phyloP scores from a whole-genome alignment of 202 grass and related monocot species.

The Saccharum hybrid region DNA sequence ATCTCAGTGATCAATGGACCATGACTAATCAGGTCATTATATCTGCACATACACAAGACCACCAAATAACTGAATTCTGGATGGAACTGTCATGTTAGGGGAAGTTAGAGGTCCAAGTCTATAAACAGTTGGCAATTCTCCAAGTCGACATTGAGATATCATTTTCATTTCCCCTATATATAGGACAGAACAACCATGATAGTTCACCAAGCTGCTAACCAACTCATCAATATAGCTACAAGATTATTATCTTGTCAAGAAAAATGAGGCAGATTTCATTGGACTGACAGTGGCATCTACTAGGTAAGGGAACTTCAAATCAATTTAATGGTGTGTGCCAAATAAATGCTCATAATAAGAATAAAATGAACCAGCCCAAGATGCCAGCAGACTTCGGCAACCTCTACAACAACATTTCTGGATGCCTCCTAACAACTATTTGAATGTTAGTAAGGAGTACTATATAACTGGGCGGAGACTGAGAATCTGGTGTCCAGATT shows the following conservation, averaged over 20 bases:
- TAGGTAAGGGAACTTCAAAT: background rate
- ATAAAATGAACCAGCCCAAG: background rate
- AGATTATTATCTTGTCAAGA: background rate
- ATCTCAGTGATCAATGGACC: background rate
- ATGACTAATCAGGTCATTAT: background rate
- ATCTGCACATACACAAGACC: background rate
- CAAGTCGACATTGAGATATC: background rate
- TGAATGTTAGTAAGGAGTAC: background rate
- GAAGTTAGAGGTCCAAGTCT: background rate
- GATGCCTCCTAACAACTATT: no score
- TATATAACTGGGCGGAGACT: no score
- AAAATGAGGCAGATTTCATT: background rate
- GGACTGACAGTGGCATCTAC: conserved; percentile 1
- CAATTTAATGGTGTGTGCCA: background rate
- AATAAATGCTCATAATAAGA: background rate
- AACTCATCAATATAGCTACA: background rate
- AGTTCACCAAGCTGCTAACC: background rate
- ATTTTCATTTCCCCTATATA: background rate
- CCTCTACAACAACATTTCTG: background rate
- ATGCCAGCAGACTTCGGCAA: conserved; percentile 2
- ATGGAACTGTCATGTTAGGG: background rate
- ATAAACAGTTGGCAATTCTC: background rate
- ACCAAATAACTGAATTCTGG: background rate
- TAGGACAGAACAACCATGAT: background rate
- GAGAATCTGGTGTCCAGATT: no score